Evolutionary conservation across 2,329 filamentous ascomycete species (phyloP), one percentile per base, ranked within the genome.

Genomic region (Metarhizium humberi): DNA sequence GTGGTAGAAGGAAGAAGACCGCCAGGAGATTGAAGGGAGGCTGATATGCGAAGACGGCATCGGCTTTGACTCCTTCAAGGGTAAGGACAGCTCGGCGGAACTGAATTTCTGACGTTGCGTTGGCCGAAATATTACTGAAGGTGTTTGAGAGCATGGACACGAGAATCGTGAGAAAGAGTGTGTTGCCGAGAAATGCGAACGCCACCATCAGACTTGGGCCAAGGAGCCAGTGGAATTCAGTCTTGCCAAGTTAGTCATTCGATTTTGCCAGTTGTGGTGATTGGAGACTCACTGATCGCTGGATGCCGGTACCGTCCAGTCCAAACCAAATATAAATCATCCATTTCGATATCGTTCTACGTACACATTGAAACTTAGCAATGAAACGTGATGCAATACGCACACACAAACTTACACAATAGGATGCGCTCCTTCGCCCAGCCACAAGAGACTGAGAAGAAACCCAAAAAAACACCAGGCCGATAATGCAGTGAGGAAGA

Each of bases 291-390:
- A 78, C 77, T 55, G 81, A 81, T 60, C 75, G 69, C 50, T 82
- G 76, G 46, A 86, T 84, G 7, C 82, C 82, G 3, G 78, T 83
- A 6, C 81, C 90, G 62, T 94, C 90, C 2, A 95, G 80, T 2
- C 90, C 90, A 65, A 95, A 94, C 90, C 90, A 95, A 60, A 95
- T 92, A 80, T 88, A 94, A 2, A 94, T 80, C 88, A 95, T 92
- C 90, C 90, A 95, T 69, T 92, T 91, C 48, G 84, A 84, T 58
- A 94, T 91, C 1, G 85, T 88, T 4, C 77, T 80, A 50, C 13
- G 30, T 79, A 50, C 13, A 29, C 36, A 14, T 32, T 43, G 18
- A 29, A 16, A 13, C 43, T 57, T 36, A 57, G 55, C 45, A 46
- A 11, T 16, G 13, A 6, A 46, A 6, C 4, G 18, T 16, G 14